Evolutionary conservation across 2,329 filamentous ascomycete genomes (phyloP), one percentile per base, ranked within the genome.

Genomic region (Arthrobotrys pseudoclavata): DNA sequence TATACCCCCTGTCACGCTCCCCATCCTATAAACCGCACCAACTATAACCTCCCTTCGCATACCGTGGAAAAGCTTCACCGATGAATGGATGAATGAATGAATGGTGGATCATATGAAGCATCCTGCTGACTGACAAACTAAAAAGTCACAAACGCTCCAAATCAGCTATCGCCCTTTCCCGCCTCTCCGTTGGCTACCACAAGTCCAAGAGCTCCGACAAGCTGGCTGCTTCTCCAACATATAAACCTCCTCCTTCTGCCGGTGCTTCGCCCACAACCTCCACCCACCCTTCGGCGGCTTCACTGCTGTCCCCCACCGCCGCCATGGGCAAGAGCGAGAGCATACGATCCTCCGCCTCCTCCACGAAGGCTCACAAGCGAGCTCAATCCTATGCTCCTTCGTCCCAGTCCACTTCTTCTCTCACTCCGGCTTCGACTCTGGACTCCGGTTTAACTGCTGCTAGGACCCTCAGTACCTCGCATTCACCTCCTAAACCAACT

Each of bases 201-300:
- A 76, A 64, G 48, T 68, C 62, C n/a, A 76, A 70, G 66, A 70
- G 66, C 52, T 69, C 72, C 45, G 72, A 76, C 48, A 69, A 69
- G 60, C 71, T 76, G 31, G 24, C 71, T 31, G 10, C 34, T 20
- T 60, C 55, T 64, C 71, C 71, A 22, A 69, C 71, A 18, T 50
- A 61, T 55, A 52, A 50, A 57, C 13, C 20, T 20, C 63, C 72
- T n/a, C 57, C 60, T 15, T 64, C 64, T 22, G 47, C 64, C 26
- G 40, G 42, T 42, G 42, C 72, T 15, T 88, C 84, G 0, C 87
- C 87, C 34, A 88, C 83, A 3, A 80, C 81, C 2, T 87, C 26
- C 88, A 84, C 3, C 85, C 82, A 61, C 84, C 85, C 84, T 86
- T 85, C 61, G 83, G 81, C 13, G 83, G 83, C 15, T 82, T 50